A percentile compares a stretch with the other conserved stretches of the same genome.
Evolutionary conservation across 2,329 filamentous ascomycete species (phyloP).

Genomic region (Fusarium concolor): DNA sequence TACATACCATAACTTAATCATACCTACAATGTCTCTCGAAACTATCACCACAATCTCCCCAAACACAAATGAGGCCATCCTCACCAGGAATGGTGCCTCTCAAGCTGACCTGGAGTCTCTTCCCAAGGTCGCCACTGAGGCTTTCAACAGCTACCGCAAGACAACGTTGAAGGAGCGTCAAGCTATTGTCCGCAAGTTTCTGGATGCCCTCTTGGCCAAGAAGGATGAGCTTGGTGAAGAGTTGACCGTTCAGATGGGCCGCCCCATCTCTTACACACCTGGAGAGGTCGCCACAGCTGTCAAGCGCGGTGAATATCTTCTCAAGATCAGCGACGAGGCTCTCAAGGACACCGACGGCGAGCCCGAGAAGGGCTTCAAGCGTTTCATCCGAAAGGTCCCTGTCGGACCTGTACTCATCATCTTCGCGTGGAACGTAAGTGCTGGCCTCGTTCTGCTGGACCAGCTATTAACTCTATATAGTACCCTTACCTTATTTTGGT

Average conservation of each 20-base stretch:
- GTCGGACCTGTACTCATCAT: constrained; percentile 89
- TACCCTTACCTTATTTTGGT: constrained; percentile 95
- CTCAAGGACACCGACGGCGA: constrained; percentile 86
- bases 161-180: constrained; percentile 81
- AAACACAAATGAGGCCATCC: constrained; percentile 84
- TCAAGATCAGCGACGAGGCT: constrained; percentile 83
- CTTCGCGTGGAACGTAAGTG: constrained; percentile 93
- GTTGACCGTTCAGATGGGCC: constrained; percentile 93
- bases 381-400: constrained; percentile 89
- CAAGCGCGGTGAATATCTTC: constrained; percentile 84
- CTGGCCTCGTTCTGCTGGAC: background rate
- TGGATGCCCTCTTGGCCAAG: constrained; percentile 75
- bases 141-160: constrained; percentile 81
- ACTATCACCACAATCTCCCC: constrained; percentile 86
- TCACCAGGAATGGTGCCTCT: constrained; percentile 81
- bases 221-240: constrained; percentile 86
- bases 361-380: constrained; percentile 86
- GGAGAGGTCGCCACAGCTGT: constrained; percentile 88
- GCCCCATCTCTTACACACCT: constrained; percentile 87
- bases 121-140: constrained; percentile 76
- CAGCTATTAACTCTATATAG: constrained; percentile 57
- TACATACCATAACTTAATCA: background rate
- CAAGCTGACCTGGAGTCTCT: constrained; percentile 76
- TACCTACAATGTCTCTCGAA: constrained; percentile 68
- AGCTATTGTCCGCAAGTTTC: constrained; percentile 81